Base-by-base conservation (phyloP, 2,329 filamentous ascomycete genomes). In the Thelonectria blattea region DNA sequence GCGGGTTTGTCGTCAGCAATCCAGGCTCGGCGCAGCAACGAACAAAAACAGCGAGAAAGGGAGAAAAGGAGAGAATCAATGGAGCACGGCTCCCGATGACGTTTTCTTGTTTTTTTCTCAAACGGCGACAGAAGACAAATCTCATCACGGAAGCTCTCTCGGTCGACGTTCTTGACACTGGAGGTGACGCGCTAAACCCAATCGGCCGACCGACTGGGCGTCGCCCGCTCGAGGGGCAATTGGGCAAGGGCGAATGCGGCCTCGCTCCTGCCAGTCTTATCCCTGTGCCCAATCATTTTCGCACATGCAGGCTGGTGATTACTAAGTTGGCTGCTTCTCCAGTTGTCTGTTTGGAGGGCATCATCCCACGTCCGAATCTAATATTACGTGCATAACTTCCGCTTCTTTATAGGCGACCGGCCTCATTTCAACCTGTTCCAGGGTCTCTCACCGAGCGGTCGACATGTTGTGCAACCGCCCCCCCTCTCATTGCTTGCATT, bases 81-180 rank as follows among this genome's bases (percentile, higher is more conserved):
- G 42, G 32, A 49, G 47, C 42, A 41, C 34, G 34, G 8, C 56
- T 49, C 41, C 37, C 37, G 20, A 43, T 34, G 47, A 24, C 52
- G 37, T 45, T 18, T 15, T 30, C 22, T 47, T 47, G 20, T 7
- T 27, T 39, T 15, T 48, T 37, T 48, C 55, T 60, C 37, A 58
- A 58, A 45, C 30, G 39, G 42, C 27, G 51, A 55, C 37, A 48
- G n/a, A 53, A 54, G 34, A 30, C 48, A 60, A 57, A 51, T 57
- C 47, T 58, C 56, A 54, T 56, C 46, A 59, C 60, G 47, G 11
- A 67, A 63, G 27, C 53, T 46, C 63, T 68, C 67, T 71, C 68
- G 68, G 68, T 71, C 68, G 65, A 70, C 68, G 48, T 67, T 68
- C 65, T 71, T 55, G 62, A 67, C 61, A 56, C 50, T 56, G 52